Percentiles rank a stretch among this genome's conserved stretches.
Conservation (phyloP, 768 basidiomycete species). For the Panellus pusillus region DNA sequence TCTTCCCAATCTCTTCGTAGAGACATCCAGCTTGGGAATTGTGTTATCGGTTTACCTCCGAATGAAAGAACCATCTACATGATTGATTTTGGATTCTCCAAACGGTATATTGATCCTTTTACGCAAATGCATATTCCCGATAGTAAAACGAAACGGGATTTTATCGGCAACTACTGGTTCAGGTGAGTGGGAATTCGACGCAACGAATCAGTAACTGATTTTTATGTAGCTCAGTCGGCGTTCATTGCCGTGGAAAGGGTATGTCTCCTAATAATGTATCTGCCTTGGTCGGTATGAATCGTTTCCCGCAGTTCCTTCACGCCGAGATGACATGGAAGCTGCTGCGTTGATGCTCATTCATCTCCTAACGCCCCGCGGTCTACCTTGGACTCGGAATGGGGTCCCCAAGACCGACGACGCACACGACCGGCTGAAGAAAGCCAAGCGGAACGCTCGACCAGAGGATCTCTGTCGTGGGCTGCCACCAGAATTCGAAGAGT, state of each 20-base stretch:
- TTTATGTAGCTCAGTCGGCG: conserved; percentile 56
- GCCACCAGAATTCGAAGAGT: conserved; percentile 74
- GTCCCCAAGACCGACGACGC: conserved; percentile 68
- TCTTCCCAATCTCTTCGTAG: conserved; percentile 28
- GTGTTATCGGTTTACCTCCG: conserved; percentile 60
- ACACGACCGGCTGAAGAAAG: conserved; percentile 63
- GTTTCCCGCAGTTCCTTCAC: conserved; percentile 60
- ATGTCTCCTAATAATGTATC: conserved; percentile 20
- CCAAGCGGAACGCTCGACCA: conserved; percentile 58
- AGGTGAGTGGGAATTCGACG: conserved; percentile 37
- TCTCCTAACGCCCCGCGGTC: conserved; percentile 71
- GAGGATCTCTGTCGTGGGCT: conserved; percentile 70
- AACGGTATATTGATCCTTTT: conserved; percentile 66
- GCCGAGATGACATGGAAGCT: conserved; percentile 79
- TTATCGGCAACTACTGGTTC: conserved; percentile 87
- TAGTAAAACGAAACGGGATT: conserved; percentile 65
- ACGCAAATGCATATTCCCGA: conserved; percentile 74
- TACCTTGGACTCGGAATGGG: conserved; percentile 80
- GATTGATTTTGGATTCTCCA: conserved; percentile 88
- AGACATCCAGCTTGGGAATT: conserved; percentile 80
- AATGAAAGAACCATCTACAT: conserved; percentile 67
- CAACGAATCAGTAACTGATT: not conserved
- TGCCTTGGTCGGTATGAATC: not conserved
- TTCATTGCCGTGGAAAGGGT: conserved; percentile 80
- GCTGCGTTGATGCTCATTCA: conserved; percentile 79